These are phyloP conservation scores for Aspergillus sclerotialis DNA, from an alignment of 2,329 filamentous ascomycete species.

Conservation along the genomic window DNA sequence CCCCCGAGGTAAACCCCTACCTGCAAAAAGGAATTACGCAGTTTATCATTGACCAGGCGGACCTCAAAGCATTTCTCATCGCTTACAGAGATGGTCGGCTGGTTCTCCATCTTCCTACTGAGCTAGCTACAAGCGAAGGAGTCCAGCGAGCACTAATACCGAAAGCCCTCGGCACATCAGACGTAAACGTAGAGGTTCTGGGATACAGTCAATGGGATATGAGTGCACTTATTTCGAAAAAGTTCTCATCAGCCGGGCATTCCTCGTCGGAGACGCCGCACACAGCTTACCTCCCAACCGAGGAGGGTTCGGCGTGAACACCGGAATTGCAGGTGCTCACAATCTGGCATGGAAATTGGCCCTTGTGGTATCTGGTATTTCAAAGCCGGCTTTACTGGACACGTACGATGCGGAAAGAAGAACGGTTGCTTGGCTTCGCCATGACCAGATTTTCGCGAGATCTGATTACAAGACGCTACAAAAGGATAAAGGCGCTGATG, in stretches of 20 bases:
- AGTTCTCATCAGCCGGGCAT: constrained; percentile 23
- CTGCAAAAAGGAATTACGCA: constrained; percentile 10
- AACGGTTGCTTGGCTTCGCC: constrained; percentile 22
- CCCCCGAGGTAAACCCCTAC: constrained; percentile 10
- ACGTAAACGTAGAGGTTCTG: constrained; percentile 25
- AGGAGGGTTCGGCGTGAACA: constrained; percentile 27
- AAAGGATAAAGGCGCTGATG: constrained; percentile 4
- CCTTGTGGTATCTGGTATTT: constrained; percentile 20
- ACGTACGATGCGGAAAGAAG: constrained; percentile 36
- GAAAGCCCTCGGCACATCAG: constrained; percentile 22
- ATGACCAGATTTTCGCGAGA: constrained; percentile 20
- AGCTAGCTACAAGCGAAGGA: constrained; percentile 13
- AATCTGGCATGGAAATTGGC: constrained; percentile 41
- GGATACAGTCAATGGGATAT: constrained; percentile 28
- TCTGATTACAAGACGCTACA: constrained; percentile 14
- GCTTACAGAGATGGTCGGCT: constrained; percentile 18
- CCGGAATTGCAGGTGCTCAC: constrained; percentile 32
- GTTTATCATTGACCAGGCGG: constrained; percentile 13
- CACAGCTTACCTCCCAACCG: constrained; percentile 23
- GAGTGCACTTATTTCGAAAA: constrained; percentile 20
- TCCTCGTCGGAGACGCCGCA: constrained; percentile 27
- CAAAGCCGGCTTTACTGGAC: constrained; percentile 19
- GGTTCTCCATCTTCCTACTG: constrained; percentile 18
- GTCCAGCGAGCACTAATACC: constrained; percentile 14
- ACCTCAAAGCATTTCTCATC: constrained; percentile 15